phyloP scores from a whole-genome alignment of 306 rosid genomes.

The Oxytropis ochrocephala region DNA sequence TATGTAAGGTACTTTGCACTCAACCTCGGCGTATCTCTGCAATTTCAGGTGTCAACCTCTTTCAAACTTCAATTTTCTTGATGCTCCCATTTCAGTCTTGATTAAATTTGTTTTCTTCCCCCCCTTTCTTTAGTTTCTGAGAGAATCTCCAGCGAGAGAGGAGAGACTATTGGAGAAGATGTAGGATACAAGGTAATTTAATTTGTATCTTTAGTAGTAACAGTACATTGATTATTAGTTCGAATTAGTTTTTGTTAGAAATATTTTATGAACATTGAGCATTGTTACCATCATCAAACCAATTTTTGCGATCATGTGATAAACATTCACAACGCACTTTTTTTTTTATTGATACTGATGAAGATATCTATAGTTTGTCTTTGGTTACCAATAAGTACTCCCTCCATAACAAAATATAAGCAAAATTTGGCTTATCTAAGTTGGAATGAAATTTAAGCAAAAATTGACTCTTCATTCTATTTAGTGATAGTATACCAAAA shows the following conservation, averaged over 20 bases:
- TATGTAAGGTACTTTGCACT: slow-evolving; percentile 81
- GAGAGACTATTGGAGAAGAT: slow-evolving; percentile 62
- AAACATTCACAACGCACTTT: not conserved
- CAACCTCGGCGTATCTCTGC: slow-evolving; percentile 99
- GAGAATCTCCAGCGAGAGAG: slow-evolving; percentile 83
- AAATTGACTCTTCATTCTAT: no score
- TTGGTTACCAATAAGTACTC: not conserved
- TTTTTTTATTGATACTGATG: not conserved
- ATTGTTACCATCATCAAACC: not conserved
- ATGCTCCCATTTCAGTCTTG: not conserved
- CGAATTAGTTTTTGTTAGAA: slow-evolving; percentile 10
- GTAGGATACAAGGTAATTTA: slow-evolving; percentile 89
- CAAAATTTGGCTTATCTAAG: no score
- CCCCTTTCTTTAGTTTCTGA: slow-evolving; percentile 64
- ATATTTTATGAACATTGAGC: not conserved
- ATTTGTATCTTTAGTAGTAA: slow-evolving; percentile 17
- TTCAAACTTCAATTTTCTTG: not conserved
- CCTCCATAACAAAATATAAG: not conserved
- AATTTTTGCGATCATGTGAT: slow-evolving; percentile 1
- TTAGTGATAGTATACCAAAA: no score
- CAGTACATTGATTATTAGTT: not conserved
- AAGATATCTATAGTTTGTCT: not conserved
- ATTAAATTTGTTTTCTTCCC: slow-evolving; percentile 13
- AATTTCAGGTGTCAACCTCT: slow-evolving; percentile 57
- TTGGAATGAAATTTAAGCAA: no score